These are phyloP conservation scores for Pestalotiopsis sp. DNA, from an alignment of 2,329 filamentous ascomycete genomes.

Conservation along the genomic window DNA sequence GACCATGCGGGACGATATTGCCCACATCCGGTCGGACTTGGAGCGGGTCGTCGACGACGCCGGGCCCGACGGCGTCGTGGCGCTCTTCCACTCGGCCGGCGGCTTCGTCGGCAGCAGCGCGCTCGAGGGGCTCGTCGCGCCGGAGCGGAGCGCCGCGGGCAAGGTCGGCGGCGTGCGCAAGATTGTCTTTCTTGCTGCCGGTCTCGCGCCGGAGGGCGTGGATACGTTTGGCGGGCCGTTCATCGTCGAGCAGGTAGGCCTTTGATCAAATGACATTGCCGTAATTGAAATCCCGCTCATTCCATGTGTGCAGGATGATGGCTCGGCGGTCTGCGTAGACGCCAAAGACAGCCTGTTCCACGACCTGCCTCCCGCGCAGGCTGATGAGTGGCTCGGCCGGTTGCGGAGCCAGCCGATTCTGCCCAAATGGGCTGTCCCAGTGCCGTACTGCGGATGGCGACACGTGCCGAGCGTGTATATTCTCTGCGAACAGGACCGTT, in stretches of 20 bases:
- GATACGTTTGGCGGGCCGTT: conserved; percentile 21
- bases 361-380: conserved; percentile 8
- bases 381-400: conserved; percentile 4
- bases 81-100: conserved; percentile 25
- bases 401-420: background rate
- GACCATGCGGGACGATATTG: conserved; percentile 25
- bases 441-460: conserved; percentile 13
- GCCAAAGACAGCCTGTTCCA: conserved; percentile 7
- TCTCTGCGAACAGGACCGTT: conserved; percentile 9
- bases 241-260: conserved; percentile 20
- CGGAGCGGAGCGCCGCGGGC: conserved; percentile 7
- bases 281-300: too few species aligned
- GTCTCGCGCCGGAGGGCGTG: conserved; percentile 18
- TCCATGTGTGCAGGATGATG: too few species aligned
- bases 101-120: conserved; percentile 25
- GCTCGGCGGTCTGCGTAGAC: background rate
- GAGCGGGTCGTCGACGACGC: conserved; percentile 18
- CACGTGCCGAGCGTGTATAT: conserved; percentile 15
- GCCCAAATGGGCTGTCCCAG: background rate
- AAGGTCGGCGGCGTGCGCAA: conserved; percentile 23
- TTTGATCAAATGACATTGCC: too few species aligned
- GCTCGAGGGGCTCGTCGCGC: conserved; percentile 20
- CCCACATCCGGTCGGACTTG: conserved; percentile 19
- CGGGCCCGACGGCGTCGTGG: conserved; percentile 20
- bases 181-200: conserved; percentile 25